Percentiles rank a stretch among this genome's conserved stretches.
Evolutionary conservation across 805 yeast species (phyloP).

Genomic region (Yamadazyma tumulicola): DNA sequence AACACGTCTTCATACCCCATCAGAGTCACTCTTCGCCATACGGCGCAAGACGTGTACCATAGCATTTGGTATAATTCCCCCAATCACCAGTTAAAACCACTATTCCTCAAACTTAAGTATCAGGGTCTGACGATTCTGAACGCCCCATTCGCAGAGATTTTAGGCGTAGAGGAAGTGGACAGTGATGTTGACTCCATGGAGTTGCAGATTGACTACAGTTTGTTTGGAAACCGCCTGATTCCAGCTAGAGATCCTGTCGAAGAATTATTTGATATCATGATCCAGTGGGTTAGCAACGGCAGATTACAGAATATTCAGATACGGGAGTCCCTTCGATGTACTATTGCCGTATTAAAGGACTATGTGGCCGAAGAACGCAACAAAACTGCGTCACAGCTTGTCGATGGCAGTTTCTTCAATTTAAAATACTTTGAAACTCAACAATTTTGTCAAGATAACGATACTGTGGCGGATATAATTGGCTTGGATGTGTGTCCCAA

Average conservation of each 20-base stretch:
- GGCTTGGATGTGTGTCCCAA: conserved; percentile 28
- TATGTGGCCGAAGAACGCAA: conserved; percentile 15
- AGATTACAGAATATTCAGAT: conserved; percentile 9
- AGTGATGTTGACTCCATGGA: conserved; percentile 6
- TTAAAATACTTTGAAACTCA: conserved; percentile 9
- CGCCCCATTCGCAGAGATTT: conserved; percentile 8
- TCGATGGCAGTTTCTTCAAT: conserved; percentile 12
- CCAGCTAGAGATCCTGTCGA: conserved; percentile 24
- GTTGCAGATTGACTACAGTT: conserved; percentile 22
- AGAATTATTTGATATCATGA: conserved; percentile 20
- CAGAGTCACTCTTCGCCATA: conserved; percentile 23
- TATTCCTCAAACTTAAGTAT: conserved; percentile 15
- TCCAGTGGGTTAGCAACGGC: conserved; percentile 13
- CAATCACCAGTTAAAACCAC: conserved; percentile 22
- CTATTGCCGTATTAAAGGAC: conserved; percentile 17
- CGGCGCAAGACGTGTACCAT: conserved; percentile 20
- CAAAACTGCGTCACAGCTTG: conserved; percentile 6
- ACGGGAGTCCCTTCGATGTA: conserved; percentile 20
- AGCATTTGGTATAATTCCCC: conserved; percentile 28
- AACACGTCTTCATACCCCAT: conserved; percentile 10
- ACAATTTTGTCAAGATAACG: conserved; percentile 8
- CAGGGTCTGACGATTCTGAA: conserved; percentile 10
- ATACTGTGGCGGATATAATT: conserved; percentile 9
- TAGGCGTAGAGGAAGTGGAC: conserved; percentile 8
- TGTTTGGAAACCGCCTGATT: conserved; percentile 16